Evolutionary conservation across 2,329 filamentous ascomycete genomes (phyloP).

Genomic region (Botrytis cinerea): DNA sequence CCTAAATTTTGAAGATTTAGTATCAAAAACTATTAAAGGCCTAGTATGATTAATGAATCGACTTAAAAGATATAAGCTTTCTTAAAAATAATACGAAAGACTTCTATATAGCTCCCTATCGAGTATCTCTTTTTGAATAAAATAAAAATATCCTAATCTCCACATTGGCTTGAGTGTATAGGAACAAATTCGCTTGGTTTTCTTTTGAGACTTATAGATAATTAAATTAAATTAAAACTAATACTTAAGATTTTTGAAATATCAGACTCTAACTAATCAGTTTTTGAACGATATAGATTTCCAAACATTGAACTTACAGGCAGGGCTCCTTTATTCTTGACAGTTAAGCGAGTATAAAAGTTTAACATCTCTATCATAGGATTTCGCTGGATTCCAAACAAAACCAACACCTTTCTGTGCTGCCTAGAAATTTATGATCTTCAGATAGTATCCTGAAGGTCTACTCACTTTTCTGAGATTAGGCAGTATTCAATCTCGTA

Average conservation of each 20-base stretch:
- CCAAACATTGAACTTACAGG: too few species aligned
- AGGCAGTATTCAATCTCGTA: background rate
- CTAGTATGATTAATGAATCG: too few species aligned
- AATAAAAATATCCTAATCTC: background rate
- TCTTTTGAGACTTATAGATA: fast-evolving
- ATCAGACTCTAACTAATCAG: background rate
- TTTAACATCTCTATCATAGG: background rate
- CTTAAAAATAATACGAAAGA: too few species aligned
- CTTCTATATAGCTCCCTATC: too few species aligned
- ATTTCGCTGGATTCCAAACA: too few species aligned
- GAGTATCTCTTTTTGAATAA: too few species aligned
- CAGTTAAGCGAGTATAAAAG: background rate
- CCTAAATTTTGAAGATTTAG: background rate
- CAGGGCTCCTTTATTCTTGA: background rate
- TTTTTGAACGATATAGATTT: too few species aligned
- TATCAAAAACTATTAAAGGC: too few species aligned
- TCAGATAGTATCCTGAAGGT: background rate
- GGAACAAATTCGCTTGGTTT: background rate
- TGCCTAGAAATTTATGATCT: background rate
- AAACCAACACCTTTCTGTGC: background rate
- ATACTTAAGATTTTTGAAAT: background rate
- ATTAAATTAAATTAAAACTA: background rate
- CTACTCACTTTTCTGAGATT: background rate
- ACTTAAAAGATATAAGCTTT: too few species aligned
- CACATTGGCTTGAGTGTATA: background rate